Evolutionary conservation across 2,329 filamentous ascomycete species (phyloP).

Genomic region (Aureobasidium uvarum): DNA sequence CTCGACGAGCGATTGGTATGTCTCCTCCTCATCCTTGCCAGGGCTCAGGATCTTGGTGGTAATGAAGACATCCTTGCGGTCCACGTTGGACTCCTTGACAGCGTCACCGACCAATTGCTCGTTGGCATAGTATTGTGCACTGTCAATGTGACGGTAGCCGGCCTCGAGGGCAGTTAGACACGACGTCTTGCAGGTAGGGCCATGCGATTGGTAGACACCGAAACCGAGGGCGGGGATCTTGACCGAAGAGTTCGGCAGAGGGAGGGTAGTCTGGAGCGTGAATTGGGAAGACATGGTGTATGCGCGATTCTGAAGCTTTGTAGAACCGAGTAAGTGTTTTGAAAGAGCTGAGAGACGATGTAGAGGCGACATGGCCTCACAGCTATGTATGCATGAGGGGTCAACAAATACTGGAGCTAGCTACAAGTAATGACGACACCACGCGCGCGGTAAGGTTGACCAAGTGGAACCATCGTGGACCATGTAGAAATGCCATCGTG

Average conservation of each 20-base stretch:
- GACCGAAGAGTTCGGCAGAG: constrained; percentile 51
- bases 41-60: constrained; percentile 67
- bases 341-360: constrained; percentile 19
- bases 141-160: constrained; percentile 65
- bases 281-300: constrained; percentile 37
- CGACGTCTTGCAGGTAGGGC: constrained; percentile 56
- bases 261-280: constrained; percentile 49
- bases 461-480: background rate
- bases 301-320: background rate
- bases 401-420: constrained; percentile 24
- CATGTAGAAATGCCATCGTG: background rate
- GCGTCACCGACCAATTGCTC: constrained; percentile 66
- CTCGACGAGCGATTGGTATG: constrained; percentile 58
- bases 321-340: background rate
- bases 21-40: constrained; percentile 55
- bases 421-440: constrained; percentile 18
- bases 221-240: constrained; percentile 67
- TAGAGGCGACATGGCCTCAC: constrained; percentile 14
- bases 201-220: constrained; percentile 63
- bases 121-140: constrained; percentile 69
- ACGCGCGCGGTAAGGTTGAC: background rate
- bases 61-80: constrained; percentile 62
- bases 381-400: constrained; percentile 14
- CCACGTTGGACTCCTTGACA: constrained; percentile 56
- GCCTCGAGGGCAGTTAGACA: constrained; percentile 57